Evolutionary conservation across 2,329 filamentous ascomycete genomes (phyloP).

Genomic region (Cryphonectria parasitica): DNA sequence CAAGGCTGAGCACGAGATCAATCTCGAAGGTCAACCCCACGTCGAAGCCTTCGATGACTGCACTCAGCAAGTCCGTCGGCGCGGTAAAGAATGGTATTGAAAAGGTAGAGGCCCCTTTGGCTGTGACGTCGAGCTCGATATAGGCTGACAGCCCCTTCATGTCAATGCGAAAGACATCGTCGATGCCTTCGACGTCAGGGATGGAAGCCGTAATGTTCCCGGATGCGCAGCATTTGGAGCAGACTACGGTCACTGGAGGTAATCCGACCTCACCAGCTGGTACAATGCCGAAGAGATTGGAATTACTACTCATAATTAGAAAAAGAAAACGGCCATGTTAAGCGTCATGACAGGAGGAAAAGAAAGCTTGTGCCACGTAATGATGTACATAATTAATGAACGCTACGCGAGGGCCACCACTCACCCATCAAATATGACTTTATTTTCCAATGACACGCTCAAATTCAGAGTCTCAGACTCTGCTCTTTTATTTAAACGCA

Average conservation of each 20-base stretch:
- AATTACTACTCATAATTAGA: background rate
- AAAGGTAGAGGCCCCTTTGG: conserved; percentile 10
- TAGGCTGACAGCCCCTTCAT: conserved; percentile 18
- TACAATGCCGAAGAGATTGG: conserved; percentile 8
- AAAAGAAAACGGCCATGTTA: background rate
- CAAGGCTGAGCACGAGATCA: conserved; percentile 15
- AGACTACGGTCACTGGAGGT: conserved; percentile 21
- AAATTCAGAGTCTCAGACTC: conserved; percentile 11
- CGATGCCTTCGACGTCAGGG: conserved; percentile 6
- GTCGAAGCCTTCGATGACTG: conserved; percentile 12
- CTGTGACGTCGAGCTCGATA: conserved; percentile 17
- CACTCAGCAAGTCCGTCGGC: conserved; percentile 10
- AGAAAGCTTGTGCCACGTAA: background rate
- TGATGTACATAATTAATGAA: background rate
- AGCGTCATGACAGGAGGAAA: background rate
- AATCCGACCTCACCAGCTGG: conserved; percentile 1
- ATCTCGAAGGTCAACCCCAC: conserved; percentile 19
- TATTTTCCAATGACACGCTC: conserved; percentile 12
- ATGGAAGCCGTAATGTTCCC: conserved; percentile 18
- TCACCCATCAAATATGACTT: conserved; percentile 23
- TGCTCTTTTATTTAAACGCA: conserved; percentile 1
- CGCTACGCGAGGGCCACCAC: background rate
- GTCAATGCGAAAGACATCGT: conserved; percentile 19
- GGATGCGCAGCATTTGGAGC: conserved; percentile 22
- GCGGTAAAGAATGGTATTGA: conserved; percentile 14